Evolutionary conservation across 768 basidiomycete species (phyloP), one percentile per base, ranked within the genome.

Genomic region (Tulasnella sp.): DNA sequence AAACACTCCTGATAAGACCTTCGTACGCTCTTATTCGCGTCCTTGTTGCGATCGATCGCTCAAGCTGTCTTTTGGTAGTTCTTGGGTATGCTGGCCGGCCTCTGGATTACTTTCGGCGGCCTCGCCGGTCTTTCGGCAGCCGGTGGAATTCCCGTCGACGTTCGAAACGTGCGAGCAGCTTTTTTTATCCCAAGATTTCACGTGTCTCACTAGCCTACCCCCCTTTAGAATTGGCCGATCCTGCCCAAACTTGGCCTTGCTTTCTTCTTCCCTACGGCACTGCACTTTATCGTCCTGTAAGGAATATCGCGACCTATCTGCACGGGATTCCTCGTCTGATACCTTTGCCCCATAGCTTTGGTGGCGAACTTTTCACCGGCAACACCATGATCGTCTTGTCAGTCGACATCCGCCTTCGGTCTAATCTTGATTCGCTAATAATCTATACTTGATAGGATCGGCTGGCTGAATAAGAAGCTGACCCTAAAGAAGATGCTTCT

Each of bases 311-410:
- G 71, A 37, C 15, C 23, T 23, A 78, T 32, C 48, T 20, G 26
- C 61, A 0, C 2, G n/a, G 5, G 20, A 51, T 0, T 23, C 18
- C 18, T 23, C 0, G 11, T 32, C 61, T 67, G 16, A 44, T 26
- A 4, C 23, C 2, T 35, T 51, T 61, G 32, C 32, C 11, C 29
- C 57, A 80, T 51, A 70, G 80, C 16, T 80, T 80, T 73, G 80
- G 80, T 42, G 80, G 80, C 26, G 80, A 80, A 75, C 67, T 80
- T 2, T 80, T 80, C 40, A 80, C 80, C 32, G 80, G 80, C n/a
- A 80, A 80, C 70, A 79, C 79, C 23, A 80, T 80, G 80, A 80
- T 80, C 40, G 44, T 72, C 57, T 78, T 29, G 40, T 57, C 26
- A 74, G 79, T 35, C 61, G 35, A 26, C 23, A n/a, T 42, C 44